phyloP scores from a whole-genome alignment of 805 yeast species.

The Millerozyma miso region DNA sequence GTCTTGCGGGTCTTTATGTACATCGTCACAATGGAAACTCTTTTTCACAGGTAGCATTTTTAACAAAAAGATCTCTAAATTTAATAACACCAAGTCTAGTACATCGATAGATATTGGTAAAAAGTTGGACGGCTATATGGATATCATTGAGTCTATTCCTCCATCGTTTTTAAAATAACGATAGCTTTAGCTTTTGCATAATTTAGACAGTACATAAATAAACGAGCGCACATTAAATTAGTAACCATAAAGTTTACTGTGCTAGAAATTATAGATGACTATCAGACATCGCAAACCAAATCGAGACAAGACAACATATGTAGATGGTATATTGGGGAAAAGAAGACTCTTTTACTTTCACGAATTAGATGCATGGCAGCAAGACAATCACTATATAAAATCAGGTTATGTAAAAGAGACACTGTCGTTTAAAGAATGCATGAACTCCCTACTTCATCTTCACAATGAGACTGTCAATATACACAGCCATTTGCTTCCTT shows the following conservation, averaged over 20 bases:
- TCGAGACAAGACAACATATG: neutral
- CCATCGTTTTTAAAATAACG: conserved; percentile 43
- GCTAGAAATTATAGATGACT: neutral
- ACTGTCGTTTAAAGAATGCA: conserved; percentile 40
- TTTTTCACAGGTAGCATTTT: conserved; percentile 40
- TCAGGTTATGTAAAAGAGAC: conserved; percentile 64
- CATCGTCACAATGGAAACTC: conserved; percentile 35
- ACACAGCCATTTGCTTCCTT: conserved; percentile 58
- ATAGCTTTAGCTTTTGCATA: neutral
- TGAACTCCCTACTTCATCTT: conserved; percentile 46
- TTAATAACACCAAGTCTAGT: conserved; percentile 8
- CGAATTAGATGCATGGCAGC: conserved; percentile 69
- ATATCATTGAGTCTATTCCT: conserved; percentile 51
- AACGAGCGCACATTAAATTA: neutral
- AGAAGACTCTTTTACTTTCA: conserved; percentile 35
- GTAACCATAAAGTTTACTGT: too few species aligned
- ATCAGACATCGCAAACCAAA: neutral
- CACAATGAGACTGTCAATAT: conserved; percentile 76
- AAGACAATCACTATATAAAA: conserved; percentile 63
- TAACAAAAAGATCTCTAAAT: conserved; percentile 28
- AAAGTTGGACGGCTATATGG: conserved; percentile 44
- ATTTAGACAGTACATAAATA: neutral
- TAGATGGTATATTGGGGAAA: neutral
- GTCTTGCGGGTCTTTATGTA: conserved; percentile 52
- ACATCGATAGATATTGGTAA: conserved; percentile 21